These are phyloP conservation scores for Avicennia marina DNA, from an alignment of 257 asterid species.

Conservation along the genomic window DNA sequence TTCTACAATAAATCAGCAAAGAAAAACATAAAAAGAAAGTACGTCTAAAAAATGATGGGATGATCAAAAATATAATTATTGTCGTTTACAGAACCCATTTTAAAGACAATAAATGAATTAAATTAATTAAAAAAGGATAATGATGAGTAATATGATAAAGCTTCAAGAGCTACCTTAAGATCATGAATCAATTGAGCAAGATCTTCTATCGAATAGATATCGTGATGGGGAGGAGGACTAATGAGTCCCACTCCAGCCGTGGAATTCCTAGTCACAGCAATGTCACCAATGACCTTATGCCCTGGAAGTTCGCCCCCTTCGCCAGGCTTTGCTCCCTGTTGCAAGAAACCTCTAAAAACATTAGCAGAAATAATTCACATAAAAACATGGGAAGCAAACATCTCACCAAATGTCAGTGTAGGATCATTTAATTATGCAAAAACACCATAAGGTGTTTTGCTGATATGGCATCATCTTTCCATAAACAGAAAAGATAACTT, in stretches of 20 bases:
- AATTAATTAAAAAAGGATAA: background rate
- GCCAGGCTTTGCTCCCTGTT: conserved; percentile 99
- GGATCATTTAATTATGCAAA: conserved; percentile 51
- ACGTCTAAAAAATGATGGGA: background rate
- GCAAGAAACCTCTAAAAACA: conserved; percentile 26
- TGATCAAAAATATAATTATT: background rate
- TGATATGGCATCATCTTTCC: conserved; percentile 57
- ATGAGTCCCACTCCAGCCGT: conserved; percentile 98
- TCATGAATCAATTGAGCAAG: conserved; percentile 97
- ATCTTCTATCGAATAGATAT: conserved; percentile 97
- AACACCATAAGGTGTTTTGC: conserved; percentile 57
- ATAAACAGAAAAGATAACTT: conserved; percentile 43
- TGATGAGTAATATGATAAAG: background rate
- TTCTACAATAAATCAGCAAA: conserved; percentile 39
- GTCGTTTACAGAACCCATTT: too few species aligned
- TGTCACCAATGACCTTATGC: conserved; percentile 97
- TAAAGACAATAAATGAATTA: background rate
- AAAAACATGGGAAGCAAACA: conserved; percentile 19
- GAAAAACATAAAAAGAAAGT: background rate
- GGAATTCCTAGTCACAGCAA: conserved; percentile 94
- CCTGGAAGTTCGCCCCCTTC: conserved; percentile 99
- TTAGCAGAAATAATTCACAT: background rate
- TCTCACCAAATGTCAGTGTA: conserved; percentile 55
- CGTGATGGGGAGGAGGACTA: conserved; percentile 99
- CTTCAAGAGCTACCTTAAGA: conserved; percentile 61